Evolutionary conservation across 768 basidiomycete species (phyloP), one percentile per base, ranked within the genome.

Genomic region (Rhodotorula diobovata): DNA sequence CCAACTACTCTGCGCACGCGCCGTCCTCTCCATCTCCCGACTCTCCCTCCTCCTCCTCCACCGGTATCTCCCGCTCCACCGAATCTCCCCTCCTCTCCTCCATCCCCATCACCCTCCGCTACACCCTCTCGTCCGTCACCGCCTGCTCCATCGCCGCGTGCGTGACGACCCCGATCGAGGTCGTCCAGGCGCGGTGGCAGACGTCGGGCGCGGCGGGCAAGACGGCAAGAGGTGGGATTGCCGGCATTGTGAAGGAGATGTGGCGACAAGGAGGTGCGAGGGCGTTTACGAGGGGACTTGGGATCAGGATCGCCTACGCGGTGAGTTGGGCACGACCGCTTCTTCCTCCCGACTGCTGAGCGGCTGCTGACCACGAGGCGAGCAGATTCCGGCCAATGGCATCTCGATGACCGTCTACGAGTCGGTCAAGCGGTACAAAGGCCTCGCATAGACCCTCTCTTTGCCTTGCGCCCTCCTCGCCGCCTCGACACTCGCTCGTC

Each of bases 141-240:
- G 68, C 74, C 0, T 73, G 72, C 60, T 50, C 65, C 25, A 39
- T 73, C n/a, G 67, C 72, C 1, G 72, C 72, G 8, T 55, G 57
- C 39, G 46, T 61, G 39, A 76, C 76, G 30, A 76, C 73, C 23
- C 70, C 70, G 32, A 71, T 77, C 50, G 76, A 77, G 54, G 58
- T 76, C 18, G 68, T 77, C 14, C 74, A 77, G 61, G 68, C 72
- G n/a, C 51, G 70, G 32, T 77, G 76, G 76, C 76, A 77, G 66
- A 77, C 76, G 10, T 59, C 57, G 14, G 76, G 72, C 0, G 76
- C 69, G 12, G 66, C 63, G n/a, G 28, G 39, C 25, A 50, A 62
- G 46, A 35, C 12, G n/a, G 51, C n/a, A 2, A 2, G 30, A 28
- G 57, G 70, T 18, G 63, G 76, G 58, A 37, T 77, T 18, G 57